Evolutionary conservation across 179 eudicot genomes (phyloP).

Genomic region (Heliamphora pulchella): DNA sequence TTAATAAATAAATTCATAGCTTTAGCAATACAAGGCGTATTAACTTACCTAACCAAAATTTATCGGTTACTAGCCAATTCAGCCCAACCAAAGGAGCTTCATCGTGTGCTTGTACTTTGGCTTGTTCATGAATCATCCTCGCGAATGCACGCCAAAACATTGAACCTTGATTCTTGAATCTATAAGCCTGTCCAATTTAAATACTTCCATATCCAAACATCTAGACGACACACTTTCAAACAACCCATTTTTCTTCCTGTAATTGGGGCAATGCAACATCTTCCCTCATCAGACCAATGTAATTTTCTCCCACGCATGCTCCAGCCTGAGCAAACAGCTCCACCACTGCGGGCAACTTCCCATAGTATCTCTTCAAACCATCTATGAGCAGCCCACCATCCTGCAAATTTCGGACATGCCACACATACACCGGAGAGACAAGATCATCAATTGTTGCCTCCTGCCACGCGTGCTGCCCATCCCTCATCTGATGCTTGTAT

Average conservation of each 20-base stretch:
- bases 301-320: conserved; percentile 23
- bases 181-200: not conserved
- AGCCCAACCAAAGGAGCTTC: not conserved
- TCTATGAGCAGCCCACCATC: conserved; percentile 20
- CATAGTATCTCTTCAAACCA: conserved; percentile 33
- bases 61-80: not conserved
- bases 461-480: conserved; percentile 50
- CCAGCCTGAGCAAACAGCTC: conserved; percentile 34
- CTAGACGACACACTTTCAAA: conserved; percentile 13
- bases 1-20: not conserved
- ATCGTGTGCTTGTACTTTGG: not conserved
- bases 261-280: conserved; percentile 31
- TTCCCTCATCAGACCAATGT: conserved; percentile 28
- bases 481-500: conserved; percentile 47
- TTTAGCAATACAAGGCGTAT: not conserved
- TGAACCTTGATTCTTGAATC: not conserved
- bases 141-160: not conserved
- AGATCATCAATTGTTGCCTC: conserved; percentile 40
- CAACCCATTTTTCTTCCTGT: conserved; percentile 33
- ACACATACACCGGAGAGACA: conserved; percentile 35
- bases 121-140: not conserved
- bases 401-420: conserved; percentile 23
- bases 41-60: not conserved
- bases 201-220: not conserved
- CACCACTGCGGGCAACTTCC: conserved; percentile 38